Evolutionary conservation across 345 rosid species (phyloP).

Genomic region (Aegle marmelos): DNA sequence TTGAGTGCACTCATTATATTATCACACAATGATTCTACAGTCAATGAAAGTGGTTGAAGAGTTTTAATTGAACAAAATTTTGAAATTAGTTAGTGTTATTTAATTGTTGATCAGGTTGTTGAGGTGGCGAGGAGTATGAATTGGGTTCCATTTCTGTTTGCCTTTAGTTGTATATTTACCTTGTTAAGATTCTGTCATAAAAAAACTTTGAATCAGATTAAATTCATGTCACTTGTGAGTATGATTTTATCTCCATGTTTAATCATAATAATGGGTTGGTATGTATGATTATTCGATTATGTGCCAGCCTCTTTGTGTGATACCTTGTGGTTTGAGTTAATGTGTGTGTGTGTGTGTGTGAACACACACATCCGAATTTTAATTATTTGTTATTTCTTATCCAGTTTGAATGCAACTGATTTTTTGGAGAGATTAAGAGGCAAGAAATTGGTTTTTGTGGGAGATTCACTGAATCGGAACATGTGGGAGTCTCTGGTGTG

Average conservation of each 20-base stretch:
- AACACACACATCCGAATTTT: neutral
- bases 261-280: neutral
- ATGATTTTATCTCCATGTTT: neutral
- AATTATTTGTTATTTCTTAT: slow-evolving; percentile 11
- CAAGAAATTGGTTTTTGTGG: slow-evolving; percentile 80
- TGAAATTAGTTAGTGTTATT: neutral
- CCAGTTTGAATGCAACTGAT: slow-evolving; percentile 75
- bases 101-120: neutral
- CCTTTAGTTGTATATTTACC: neutral
- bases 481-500: slow-evolving; percentile 97
- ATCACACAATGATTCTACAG: neutral
- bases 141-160: neutral
- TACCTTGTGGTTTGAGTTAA: neutral
- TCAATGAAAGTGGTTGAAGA: neutral
- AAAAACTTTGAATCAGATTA: neutral
- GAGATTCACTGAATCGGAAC: slow-evolving; percentile 83
- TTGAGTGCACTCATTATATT: neutral
- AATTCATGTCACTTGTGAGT: neutral
- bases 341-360: too few relatives aligned
- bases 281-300: neutral
- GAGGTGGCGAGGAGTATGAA: neutral
- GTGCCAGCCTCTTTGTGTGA: neutral
- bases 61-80: neutral
- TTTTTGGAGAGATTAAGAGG: slow-evolving; percentile 76
- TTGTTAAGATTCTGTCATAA: neutral